Evolutionary conservation across 805 yeast genomes (phyloP), one percentile per base, ranked within the genome.

Genomic region (Kodamaea hsintzibuensis): DNA sequence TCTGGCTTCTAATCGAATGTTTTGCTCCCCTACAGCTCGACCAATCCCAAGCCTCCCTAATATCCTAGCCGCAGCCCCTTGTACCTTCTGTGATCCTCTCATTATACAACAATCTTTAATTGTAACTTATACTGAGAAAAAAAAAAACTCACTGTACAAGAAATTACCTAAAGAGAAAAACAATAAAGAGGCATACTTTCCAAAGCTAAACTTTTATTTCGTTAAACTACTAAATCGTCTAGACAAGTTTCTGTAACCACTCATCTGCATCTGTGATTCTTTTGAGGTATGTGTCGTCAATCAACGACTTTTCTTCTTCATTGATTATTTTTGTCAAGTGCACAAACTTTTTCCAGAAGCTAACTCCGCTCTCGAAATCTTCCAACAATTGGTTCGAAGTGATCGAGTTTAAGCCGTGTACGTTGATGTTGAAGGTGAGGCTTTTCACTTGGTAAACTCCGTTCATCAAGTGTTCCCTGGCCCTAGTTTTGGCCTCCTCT

Each of bases 401-500:
- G n/a, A 74, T 64, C 48, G 77, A 68, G 56, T 76, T 76, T 30
- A 70, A 66, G 5, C 79, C 78, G 57, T 71, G 63, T 43, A 75
- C 76, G 55, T 75, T 74, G 51, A 74, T 73, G 60, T 76, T 74
- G 57, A 70, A 73, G 5, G 77, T 65, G 7, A 74, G 61, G 51
- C 69, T 71, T 50, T 65, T 61, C 39, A 75, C 69, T 55, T 76
- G 80, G 57, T 67, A 73, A 5, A 74, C 72, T 8, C 63, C 60
- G 54, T 68, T 67, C 57, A 73, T 60, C 57, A 76, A 61, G 54
- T 75, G 72, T 13, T 71, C 73, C 44, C 62, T 62, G 17, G 70
- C 63, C 25, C 53, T 55, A 17, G 62, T 61, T 14, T 66, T 60
- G 17, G 68, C 61, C 22, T 68, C 73, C 27, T 67, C 67, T 47